These are phyloP conservation scores for Geotrichum fermentans DNA, from an alignment of 1,139 yeast genomes.

Conservation along the genomic window DNA sequence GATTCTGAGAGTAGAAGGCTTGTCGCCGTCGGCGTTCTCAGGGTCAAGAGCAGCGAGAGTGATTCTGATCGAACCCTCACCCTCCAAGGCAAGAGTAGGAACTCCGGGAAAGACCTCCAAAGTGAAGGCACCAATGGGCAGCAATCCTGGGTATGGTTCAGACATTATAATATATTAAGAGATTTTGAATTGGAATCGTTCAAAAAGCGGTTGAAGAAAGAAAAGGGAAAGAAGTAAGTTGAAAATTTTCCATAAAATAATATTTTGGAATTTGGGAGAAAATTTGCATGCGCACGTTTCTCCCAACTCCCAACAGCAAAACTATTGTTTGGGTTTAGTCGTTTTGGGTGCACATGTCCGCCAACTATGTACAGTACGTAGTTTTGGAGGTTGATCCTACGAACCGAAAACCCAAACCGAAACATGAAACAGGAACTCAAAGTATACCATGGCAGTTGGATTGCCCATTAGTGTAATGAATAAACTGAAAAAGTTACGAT, in stretches of 20 bases:
- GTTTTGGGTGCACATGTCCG: not conserved
- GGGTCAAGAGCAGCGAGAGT: slow-evolving; percentile 97
- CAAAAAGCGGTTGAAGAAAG: slow-evolving; percentile 1
- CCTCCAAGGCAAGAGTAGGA: slow-evolving; percentile 81
- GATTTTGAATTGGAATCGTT: not conserved
- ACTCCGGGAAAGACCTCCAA: slow-evolving; percentile 72
- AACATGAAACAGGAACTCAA: too few species aligned
- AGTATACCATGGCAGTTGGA: too few species aligned
- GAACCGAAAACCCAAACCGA: too few species aligned
- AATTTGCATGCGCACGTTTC: slow-evolving; percentile 8
- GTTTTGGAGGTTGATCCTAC: too few species aligned
- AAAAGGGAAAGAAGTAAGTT: slow-evolving; percentile 8
- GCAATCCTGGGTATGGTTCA: slow-evolving; percentile 8
- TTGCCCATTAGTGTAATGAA: too few species aligned
- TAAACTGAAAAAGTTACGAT: too few species aligned
- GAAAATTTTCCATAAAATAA: slow-evolving; percentile 8
- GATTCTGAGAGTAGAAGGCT: slow-evolving; percentile 22
- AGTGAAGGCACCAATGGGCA: slow-evolving; percentile 19
- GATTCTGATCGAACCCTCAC: slow-evolving; percentile 81
- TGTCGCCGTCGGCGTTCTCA: slow-evolving; percentile 48
- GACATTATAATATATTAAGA: slow-evolving; percentile 9
- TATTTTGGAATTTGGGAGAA: not conserved
- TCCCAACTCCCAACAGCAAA: slow-evolving; percentile 14
- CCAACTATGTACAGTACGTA: too few species aligned
- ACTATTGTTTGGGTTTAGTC: slow-evolving; percentile 1